Evolutionary conservation across 192 early-diverging fungal species (phyloP), one percentile per base, ranked within the genome.

Genomic region (Rhizophlyctis rosea): DNA sequence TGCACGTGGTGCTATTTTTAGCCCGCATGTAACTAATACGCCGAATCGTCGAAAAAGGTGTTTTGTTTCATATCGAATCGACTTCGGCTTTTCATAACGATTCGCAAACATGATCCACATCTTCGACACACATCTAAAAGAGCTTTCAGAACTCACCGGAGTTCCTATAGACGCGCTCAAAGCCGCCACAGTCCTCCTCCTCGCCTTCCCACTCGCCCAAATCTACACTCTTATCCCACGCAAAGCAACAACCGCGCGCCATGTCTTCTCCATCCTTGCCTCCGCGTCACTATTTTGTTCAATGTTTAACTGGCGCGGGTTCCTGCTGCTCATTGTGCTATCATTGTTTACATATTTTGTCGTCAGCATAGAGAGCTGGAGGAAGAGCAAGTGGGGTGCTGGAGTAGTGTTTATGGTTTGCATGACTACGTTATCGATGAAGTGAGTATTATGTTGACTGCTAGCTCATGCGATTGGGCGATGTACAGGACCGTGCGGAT

Each of bases 181-280:
- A 14, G 36, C 31, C 25, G 64, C 23, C 9, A 2, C 57, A 4
- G 34, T 25, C 18, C 52, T 65, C 3, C 14, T 54, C 59, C 3
- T 34, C 47, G 39, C 5, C 32, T 72, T 65, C 35, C 74, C 74
- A 1, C 47, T 62, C 4, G 55, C 74, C 25, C 1, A 48, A 1
- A 1, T 76, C 5, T 76, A 32, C 65, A 53, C 44, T 25, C 61
- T 68, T 14, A 62, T 76, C 31, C 65, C 67, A 18, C 31, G 30
- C 9, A 11, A 30, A 1, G 34, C 30, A 31, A 16, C 57, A 21
- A 59, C 34, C 1, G 52, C 54, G 11, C 69, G 73, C 13, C 81
- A 82, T 48, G n/a, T 73, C 7, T 82, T 71, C 53, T 80, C 77
- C 2, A 65, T 80, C 47, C 34, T 62, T 28, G 53, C 68, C 13